Evolutionary conservation across 2,329 filamentous ascomycete genomes (phyloP).

Genomic region (Paraconiothyrium brasiliense): DNA sequence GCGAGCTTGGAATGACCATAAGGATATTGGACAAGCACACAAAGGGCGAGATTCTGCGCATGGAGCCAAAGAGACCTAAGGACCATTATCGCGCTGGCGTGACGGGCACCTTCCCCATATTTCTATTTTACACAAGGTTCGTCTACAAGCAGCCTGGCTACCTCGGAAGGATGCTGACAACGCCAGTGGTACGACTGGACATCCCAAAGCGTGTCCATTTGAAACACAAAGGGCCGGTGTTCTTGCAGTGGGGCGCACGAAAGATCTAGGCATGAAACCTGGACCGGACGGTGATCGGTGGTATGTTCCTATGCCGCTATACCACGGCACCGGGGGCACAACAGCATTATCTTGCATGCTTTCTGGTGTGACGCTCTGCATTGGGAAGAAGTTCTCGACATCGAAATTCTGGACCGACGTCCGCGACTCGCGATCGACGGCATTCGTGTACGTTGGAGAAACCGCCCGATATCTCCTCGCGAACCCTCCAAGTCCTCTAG

Average conservation of each 20-base stretch:
- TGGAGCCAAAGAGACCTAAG: conserved; percentile 61
- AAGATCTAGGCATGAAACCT: conserved; percentile 46
- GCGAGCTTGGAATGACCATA: conserved; percentile 67
- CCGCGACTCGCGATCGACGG: conserved; percentile 71
- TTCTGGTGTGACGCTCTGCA: conserved; percentile 66
- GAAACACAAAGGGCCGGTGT: conserved; percentile 60
- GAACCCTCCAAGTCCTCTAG: conserved; percentile 69
- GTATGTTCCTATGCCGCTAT: conserved; percentile 81
- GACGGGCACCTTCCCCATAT: conserved; percentile 64
- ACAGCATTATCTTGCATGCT: conserved; percentile 65
- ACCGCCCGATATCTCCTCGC: conserved; percentile 78
- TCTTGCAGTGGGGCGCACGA: conserved; percentile 48
- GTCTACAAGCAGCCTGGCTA: conserved; percentile 17
- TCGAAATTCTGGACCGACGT: conserved; percentile 77
- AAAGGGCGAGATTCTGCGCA: conserved; percentile 58
- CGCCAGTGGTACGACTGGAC: conserved; percentile 74
- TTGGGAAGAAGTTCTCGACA: conserved; percentile 74
- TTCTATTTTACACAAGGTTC: conserved; percentile 74
- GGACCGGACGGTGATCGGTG: conserved; percentile 65
- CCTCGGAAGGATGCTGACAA: conserved; percentile 20
- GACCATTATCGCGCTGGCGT: conserved; percentile 65
- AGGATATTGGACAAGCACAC: conserved; percentile 62
- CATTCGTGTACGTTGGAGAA: conserved; percentile 82
- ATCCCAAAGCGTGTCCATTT: conserved; percentile 76
- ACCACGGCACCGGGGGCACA: conserved; percentile 78